A percentile compares a stretch with the other conserved stretches of the same genome.
Evolutionary conservation across 1,284 basidiomycete species (phyloP).

Genomic region (Irpex sp.): DNA sequence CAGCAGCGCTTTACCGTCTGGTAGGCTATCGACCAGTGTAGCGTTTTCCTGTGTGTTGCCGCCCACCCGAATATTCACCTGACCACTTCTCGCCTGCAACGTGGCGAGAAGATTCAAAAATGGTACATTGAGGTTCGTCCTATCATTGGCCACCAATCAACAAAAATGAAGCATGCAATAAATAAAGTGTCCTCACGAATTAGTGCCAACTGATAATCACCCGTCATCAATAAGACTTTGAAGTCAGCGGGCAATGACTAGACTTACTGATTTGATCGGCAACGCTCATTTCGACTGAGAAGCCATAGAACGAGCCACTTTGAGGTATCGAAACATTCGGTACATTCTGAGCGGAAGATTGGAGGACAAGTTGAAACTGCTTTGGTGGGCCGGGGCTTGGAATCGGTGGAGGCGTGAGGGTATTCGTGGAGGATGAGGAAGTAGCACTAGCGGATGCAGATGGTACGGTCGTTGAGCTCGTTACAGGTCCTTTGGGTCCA

Average conservation of each 20-base stretch:
- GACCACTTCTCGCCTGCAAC: slow-evolving; percentile 51
- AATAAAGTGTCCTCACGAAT: slow-evolving; percentile 1
- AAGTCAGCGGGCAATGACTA: not conserved
- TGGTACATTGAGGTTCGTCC: slow-evolving; percentile 46
- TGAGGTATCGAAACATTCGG: slow-evolving; percentile 48
- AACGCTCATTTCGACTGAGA: slow-evolving; percentile 73
- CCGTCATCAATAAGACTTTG: not conserved
- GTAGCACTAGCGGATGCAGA: not conserved
- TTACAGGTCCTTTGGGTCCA: slow-evolving; percentile 16
- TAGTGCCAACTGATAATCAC: not conserved
- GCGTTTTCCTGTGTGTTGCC: slow-evolving; percentile 71
- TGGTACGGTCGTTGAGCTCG: not conserved
- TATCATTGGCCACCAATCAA: slow-evolving; percentile 15
- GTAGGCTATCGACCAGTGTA: slow-evolving; percentile 40
- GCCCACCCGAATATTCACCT: slow-evolving; percentile 59
- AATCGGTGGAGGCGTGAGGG: slow-evolving; percentile 17
- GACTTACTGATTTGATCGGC: slow-evolving; percentile 58
- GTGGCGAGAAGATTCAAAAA: slow-evolving; percentile 69
- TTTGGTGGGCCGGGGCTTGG: slow-evolving; percentile 16
- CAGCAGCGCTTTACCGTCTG: slow-evolving; percentile 41
- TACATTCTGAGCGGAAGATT: slow-evolving; percentile 13
- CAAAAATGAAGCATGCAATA: not conserved
- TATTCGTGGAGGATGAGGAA: slow-evolving; percentile 14
- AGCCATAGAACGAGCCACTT: slow-evolving; percentile 62
- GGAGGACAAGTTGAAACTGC: slow-evolving; percentile 15